Evolutionary conservation across 2,329 filamentous ascomycete genomes (phyloP).

Genomic region (Aspergillus cejpii): DNA sequence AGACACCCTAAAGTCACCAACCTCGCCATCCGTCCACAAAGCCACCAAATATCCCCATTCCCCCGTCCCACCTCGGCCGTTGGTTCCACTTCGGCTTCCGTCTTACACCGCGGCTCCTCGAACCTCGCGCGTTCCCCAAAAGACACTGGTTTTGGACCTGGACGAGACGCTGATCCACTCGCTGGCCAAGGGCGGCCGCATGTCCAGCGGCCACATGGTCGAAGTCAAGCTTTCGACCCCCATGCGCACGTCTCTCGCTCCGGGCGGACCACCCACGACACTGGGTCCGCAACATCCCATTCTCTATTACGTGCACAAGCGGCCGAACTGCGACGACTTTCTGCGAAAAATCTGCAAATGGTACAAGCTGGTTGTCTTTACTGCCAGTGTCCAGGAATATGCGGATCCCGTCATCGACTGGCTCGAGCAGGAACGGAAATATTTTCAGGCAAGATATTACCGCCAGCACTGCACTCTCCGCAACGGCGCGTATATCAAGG

Average conservation of each 20-base stretch:
- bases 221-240: slow-evolving; percentile 69
- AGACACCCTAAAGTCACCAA: slow-evolving; percentile 86
- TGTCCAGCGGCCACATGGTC: slow-evolving; percentile 97
- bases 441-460: slow-evolving; percentile 89
- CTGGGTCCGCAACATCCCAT: slow-evolving; percentile 89
- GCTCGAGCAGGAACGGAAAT: slow-evolving; percentile 94
- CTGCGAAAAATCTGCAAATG: slow-evolving; percentile 90
- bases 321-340: slow-evolving; percentile 94
- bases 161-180: slow-evolving; percentile 98
- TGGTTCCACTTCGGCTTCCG: slow-evolving; percentile 82
- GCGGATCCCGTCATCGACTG: slow-evolving; percentile 98
- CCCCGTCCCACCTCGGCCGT: slow-evolving; percentile 77
- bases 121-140: slow-evolving; percentile 56
- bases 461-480: slow-evolving; percentile 94
- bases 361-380: slow-evolving; percentile 97
- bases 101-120: slow-evolving; percentile 62
- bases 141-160: slow-evolving; percentile 90
- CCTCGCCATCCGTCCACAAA: slow-evolving; percentile 63
- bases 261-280: slow-evolving; percentile 54
- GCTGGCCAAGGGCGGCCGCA: slow-evolving; percentile 90
- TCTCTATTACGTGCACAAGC: slow-evolving; percentile 97
- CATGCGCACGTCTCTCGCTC: slow-evolving; percentile 33
- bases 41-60: slow-evolving; percentile 87
- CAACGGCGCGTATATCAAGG: slow-evolving; percentile 96
- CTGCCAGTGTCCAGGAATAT: slow-evolving; percentile 95